phyloP scores from a whole-genome alignment of 306 rosid species.

The Casuarina cunninghamiana region DNA sequence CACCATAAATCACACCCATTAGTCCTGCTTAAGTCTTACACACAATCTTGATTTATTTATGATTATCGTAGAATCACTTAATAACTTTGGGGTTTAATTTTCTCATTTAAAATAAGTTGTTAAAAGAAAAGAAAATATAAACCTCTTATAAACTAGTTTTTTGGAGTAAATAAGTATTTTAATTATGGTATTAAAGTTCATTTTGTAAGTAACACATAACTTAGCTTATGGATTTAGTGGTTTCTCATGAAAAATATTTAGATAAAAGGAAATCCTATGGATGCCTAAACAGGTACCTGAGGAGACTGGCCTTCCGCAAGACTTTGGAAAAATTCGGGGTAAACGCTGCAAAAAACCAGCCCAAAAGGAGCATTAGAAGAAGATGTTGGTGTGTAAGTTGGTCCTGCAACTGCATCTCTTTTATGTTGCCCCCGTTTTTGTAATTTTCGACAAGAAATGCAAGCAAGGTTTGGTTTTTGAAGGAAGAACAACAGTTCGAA shows the following conservation, averaged over 20 bases:
- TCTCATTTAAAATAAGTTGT: too few relatives aligned
- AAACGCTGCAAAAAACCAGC: slow-evolving; percentile 35
- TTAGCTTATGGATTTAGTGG: too few relatives aligned
- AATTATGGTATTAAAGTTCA: too few relatives aligned
- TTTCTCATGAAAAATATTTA: too few relatives aligned
- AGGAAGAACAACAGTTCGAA: not conserved
- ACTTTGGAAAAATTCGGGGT: not conserved
- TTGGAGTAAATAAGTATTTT: too few relatives aligned
- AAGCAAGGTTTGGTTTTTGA: not conserved
- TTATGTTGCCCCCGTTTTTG: not conserved
- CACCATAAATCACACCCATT: not conserved
- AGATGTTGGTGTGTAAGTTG: not conserved
- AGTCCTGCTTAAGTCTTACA: not conserved
- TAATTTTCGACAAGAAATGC: not conserved
- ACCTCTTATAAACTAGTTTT: too few relatives aligned
- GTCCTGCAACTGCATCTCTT: not conserved
- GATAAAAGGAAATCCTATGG: not conserved
- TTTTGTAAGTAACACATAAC: too few relatives aligned
- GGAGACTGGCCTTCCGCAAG: slow-evolving; percentile 57
- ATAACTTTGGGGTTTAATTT: too few relatives aligned
- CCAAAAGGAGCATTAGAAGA: not conserved
- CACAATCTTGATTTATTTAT: not conserved
- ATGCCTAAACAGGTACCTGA: slow-evolving; percentile 36
- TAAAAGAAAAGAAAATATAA: too few relatives aligned
- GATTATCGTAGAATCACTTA: not conserved